A percentile compares a stretch with the other conserved stretches of the same genome.
Evolutionary conservation across 73 alveolate genomes (phyloP).

Genomic region (Uronychia binucleata): DNA sequence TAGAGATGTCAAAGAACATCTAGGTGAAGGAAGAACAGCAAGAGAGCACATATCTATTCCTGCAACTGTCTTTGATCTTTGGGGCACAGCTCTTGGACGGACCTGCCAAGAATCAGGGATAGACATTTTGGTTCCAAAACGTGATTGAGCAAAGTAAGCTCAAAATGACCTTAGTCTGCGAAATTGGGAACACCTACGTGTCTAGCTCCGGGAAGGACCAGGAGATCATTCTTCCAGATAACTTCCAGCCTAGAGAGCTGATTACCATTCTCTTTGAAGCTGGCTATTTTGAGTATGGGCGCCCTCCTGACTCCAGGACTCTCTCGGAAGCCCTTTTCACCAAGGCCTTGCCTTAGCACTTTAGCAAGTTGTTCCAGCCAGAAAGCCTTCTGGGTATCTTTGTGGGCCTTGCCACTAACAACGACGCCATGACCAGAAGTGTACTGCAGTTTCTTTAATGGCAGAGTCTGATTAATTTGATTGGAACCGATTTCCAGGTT

Average conservation of each 20-base stretch:
- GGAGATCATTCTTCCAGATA: background rate
- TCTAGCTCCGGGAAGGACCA: too few relatives aligned
- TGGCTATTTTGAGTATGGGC: constrained; percentile 13
- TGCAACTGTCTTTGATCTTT: too few relatives aligned
- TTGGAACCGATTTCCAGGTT: background rate
- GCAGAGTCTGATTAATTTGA: background rate
- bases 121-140: too few relatives aligned
- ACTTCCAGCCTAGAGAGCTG: background rate
- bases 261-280: constrained; percentile 5
- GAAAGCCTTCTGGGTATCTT: constrained; percentile 19
- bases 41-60: too few relatives aligned
- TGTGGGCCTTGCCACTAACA: constrained; percentile 17
- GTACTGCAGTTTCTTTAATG: background rate
- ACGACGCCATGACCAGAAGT: constrained; percentile 1
- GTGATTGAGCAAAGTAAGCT: too few relatives aligned
- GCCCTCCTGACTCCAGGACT: background rate
- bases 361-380: background rate
- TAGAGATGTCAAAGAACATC: too few relatives aligned
- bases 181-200: too few relatives aligned
- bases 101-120: too few relatives aligned
- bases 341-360: background rate
- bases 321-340: constrained; percentile 10
- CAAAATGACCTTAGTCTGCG: too few relatives aligned
- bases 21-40: too few relatives aligned
- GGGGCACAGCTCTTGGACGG: too few relatives aligned